Base-by-base conservation (phyloP, 2,329 filamentous ascomycete species). In the Aphanocladium album region DNA sequence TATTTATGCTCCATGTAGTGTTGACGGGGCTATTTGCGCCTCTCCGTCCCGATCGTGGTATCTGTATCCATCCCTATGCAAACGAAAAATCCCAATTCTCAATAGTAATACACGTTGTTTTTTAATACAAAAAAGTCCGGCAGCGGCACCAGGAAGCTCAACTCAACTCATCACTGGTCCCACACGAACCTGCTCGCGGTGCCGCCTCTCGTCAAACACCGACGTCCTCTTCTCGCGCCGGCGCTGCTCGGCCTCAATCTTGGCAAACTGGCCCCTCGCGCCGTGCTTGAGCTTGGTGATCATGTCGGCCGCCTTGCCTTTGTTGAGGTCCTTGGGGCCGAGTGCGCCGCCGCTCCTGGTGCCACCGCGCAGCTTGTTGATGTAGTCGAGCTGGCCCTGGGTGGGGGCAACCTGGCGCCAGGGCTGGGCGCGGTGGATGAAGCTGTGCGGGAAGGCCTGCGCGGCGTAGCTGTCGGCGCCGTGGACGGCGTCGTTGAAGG, bases 261-360 rank as follows among this genome's bases (percentile, higher is more conserved):
- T 78, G 27, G 79, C 77, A 70, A 83, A 91, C 76, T 76, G 84
- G 64, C 75, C 89, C 72, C 79, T 84, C 1, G 90, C 91, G 0
- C 93, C 93, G 70, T 95, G 89, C 72, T 89, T 93, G 63, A 96
- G 71, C 73, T 96, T 96, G 8, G 91, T 96, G 65, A 98, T 96
- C 89, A 96, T 93, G 71, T 97, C 93, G 5, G 83, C 83, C 5
- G 92, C 93, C 70, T 85, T 86, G 8, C 93, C 93, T 69, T 93
- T 95, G 16, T 83, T 92, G 61, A 96, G 68, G 30, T 86, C 81
- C 0, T 76, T 74, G 0, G 74, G 66, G 1, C 76, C 80, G 55
- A 92, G 69, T 57, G 82, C 76, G 30, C 86, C 76, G 79, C 66
- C 63, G 57, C 82, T 12, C 6, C 33, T n/a, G n/a, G n/a, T 75